A percentile compares a stretch with the other conserved stretches of the same genome.
These are phyloP conservation scores for Talaromyces sp. DNA, from an alignment of 2,329 filamentous ascomycete genomes.

Conservation along the genomic window DNA sequence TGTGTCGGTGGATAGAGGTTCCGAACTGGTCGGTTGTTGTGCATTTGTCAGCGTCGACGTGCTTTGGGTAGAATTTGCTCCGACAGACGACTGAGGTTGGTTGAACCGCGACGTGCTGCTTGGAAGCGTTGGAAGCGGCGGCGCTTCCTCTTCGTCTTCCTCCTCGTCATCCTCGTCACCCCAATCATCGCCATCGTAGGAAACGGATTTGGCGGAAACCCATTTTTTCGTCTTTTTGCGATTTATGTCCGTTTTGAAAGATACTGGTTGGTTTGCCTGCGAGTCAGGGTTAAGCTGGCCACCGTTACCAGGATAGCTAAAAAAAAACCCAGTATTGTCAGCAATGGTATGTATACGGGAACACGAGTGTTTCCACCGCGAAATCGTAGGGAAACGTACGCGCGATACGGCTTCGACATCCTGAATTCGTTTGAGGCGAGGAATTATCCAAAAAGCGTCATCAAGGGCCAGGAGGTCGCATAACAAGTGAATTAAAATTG, in stretches of 20 bases:
- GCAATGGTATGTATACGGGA: not conserved
- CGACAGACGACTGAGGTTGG: not conserved
- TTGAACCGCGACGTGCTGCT: conserved; percentile 24
- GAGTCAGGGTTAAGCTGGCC: conserved; percentile 23
- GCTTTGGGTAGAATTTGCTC: conserved; percentile 20
- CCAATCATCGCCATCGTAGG: conserved; percentile 93
- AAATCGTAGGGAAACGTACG: conserved; percentile 3
- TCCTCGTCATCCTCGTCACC: conserved; percentile 62
- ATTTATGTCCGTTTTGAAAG: conserved; percentile 81
- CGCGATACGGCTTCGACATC: conserved; percentile 11
- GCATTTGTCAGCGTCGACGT: not conserved
- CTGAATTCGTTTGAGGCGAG: not conserved
- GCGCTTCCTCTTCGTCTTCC: conserved; percentile 36
- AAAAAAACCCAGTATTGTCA: not conserved
- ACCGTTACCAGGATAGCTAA: conserved; percentile 10
- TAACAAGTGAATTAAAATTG: not conserved
- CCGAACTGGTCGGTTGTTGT: not conserved
- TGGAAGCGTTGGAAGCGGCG: conserved; percentile 15
- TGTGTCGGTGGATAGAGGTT: conserved; percentile 42
- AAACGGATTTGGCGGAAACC: conserved; percentile 80
- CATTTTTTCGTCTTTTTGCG: conserved; percentile 90
- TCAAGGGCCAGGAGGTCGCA: not conserved
- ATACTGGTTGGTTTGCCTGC: conserved; percentile 40
- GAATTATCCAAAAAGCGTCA: not conserved
- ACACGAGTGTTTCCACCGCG: not conserved